A percentile compares a stretch with the other conserved stretches of the same genome.
Conservation (phyloP, 2,329 filamentous ascomycete genomes). For the Fusarium sp. region DNA sequence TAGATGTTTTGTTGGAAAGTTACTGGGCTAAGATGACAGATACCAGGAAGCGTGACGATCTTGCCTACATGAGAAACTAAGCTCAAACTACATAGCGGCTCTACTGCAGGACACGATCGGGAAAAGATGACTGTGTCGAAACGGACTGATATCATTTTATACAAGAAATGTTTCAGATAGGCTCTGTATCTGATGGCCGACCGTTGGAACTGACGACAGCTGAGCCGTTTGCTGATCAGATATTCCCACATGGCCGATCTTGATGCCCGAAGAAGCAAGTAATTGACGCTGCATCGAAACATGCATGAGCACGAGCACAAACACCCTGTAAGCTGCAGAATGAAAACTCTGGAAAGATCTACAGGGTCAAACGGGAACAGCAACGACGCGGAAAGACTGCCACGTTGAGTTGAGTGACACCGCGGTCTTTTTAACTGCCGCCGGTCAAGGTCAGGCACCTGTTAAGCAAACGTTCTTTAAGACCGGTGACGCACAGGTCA, state of each 20-base stretch:
- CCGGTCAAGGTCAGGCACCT: background rate
- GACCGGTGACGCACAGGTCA: conserved; percentile 27
- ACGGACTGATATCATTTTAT: conserved; percentile 15
- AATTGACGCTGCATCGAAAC: conserved; percentile 6
- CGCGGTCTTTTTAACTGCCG: conserved; percentile 1
- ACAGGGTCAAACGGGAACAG: conserved; percentile 18
- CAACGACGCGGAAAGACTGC: conserved; percentile 19
- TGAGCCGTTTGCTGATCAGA: conserved; percentile 3
- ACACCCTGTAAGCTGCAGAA: conserved; percentile 6
- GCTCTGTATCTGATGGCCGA: background rate
- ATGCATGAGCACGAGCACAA: conserved; percentile 20
- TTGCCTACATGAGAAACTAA: conserved; percentile 38
- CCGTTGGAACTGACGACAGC: conserved; percentile 3
- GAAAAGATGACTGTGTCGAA: background rate
- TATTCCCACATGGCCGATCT: conserved; percentile 16
- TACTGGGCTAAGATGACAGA: conserved; percentile 21
- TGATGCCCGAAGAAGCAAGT: background rate
- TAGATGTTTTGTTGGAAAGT: conserved; percentile 17
- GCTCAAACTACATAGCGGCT: conserved; percentile 14
- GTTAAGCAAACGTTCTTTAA: conserved; percentile 13
- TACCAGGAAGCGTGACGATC: conserved; percentile 26
- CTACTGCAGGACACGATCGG: conserved; percentile 23
- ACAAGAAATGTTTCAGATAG: background rate
- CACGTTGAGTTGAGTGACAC: conserved; percentile 16
- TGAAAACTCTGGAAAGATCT: conserved; percentile 12